phyloP scores from a whole-genome alignment of 352 stramenopile species.

The Phytophthora megakarya region DNA sequence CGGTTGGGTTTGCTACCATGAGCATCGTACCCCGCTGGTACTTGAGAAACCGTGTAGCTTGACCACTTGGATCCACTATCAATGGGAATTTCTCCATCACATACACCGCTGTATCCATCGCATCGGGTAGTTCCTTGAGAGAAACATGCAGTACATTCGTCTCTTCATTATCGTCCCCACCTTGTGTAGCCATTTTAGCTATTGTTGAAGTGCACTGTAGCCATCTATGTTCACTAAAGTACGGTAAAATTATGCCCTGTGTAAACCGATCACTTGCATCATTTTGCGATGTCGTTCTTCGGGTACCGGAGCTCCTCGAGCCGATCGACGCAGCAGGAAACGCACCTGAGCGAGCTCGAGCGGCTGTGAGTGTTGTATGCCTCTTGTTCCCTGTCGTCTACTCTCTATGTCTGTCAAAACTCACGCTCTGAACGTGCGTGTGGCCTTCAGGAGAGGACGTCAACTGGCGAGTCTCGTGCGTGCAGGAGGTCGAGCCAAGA shows the following conservation, averaged over 20 bases:
- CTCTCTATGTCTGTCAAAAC: neutral
- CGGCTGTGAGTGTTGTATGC: constrained; percentile 54
- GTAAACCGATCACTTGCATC: constrained; percentile 13
- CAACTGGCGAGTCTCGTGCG: constrained; percentile 85
- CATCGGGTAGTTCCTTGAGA: constrained; percentile 84
- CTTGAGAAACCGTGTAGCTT: constrained; percentile 88
- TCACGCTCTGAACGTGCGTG: constrained; percentile 13
- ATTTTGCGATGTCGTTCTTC: constrained; percentile 66
- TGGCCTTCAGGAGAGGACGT: constrained; percentile 55
- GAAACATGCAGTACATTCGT: constrained; percentile 42
- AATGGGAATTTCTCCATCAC: constrained; percentile 87
- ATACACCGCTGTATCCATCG: constrained; percentile 87
- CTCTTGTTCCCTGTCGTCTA: constrained; percentile 1
- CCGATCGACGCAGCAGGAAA: constrained; percentile 59
- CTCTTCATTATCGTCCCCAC: neutral
- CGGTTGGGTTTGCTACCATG: constrained; percentile 68
- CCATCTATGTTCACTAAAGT: constrained; percentile 7
- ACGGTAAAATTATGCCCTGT: neutral
- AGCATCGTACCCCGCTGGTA: constrained; percentile 90
- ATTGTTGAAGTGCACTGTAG: constrained; percentile 25
- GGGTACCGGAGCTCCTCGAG: constrained; percentile 63
- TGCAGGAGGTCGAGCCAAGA: constrained; percentile 78
- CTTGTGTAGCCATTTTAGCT: constrained; percentile 15
- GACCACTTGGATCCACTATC: constrained; percentile 77
- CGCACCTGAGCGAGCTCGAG: constrained; percentile 82